A percentile compares a stretch with the other conserved stretches of the same genome.
These are phyloP conservation scores for Nyssa sinensis DNA, from an alignment of 148 eudicot species.

Conservation along the genomic window DNA sequence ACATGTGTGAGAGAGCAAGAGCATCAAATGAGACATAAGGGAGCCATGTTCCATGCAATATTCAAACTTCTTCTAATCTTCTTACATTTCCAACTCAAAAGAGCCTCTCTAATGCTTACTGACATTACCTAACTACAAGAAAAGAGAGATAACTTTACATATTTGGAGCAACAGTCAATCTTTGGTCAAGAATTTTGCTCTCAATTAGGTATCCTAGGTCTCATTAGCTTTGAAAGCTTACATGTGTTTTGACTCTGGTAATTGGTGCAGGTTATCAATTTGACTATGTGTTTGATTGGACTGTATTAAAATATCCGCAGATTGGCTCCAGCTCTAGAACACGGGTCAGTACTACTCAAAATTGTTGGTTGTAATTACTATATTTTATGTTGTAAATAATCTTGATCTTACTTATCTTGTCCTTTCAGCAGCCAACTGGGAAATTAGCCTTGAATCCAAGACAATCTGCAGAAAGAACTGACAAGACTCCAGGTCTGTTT, in stretches of 20 bases:
- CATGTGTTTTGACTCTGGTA: not conserved
- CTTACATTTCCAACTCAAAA: no score
- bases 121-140: no score
- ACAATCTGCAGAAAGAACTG: slow-evolving; percentile 74
- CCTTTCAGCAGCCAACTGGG: slow-evolving; percentile 50
- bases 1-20: no score
- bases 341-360: slow-evolving; percentile 46
- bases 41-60: no score
- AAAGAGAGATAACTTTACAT: no score
- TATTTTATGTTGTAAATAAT: not conserved
- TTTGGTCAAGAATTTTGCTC: no score
- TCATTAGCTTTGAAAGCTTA: no score
- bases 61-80: no score
- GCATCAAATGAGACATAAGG: no score
- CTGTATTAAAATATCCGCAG: slow-evolving; percentile 90
- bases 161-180: no score
- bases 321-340: slow-evolving; percentile 81
- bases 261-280: slow-evolving; percentile 80
- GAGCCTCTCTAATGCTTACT: no score
- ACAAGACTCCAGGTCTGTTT: slow-evolving; percentile 65
- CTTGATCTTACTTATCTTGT: slow-evolving; percentile 1
- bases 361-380: not conserved
- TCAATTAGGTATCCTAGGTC: no score
- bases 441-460: slow-evolving; percentile 67
- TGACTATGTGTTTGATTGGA: slow-evolving; percentile 98